Percentiles rank a stretch among this genome's conserved stretches.
phyloP scores from a whole-genome alignment of 306 rosid species.

The Rubus parviflorus region DNA sequence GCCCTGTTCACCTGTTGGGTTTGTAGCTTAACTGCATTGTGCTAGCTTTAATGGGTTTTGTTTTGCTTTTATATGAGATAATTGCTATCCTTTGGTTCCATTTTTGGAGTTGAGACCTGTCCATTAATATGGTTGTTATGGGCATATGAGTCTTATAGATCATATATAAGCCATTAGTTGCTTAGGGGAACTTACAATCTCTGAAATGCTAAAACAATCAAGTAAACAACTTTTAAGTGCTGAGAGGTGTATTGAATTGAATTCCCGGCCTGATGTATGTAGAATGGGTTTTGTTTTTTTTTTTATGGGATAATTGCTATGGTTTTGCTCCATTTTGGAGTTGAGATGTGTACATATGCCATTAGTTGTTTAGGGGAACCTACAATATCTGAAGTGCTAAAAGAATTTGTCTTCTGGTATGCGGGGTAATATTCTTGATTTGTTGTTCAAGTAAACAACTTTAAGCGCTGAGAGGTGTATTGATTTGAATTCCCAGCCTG shows the following conservation, averaged over 20 bases:
- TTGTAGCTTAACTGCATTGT: not conserved
- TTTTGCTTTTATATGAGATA: not conserved
- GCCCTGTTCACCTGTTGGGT: not conserved
- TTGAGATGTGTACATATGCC: not conserved
- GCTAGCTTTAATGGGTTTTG: not conserved
- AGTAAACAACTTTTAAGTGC: not conserved
- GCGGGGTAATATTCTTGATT: not conserved
- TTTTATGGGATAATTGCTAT: not conserved
- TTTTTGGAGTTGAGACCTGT: not conserved
- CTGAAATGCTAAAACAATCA: not conserved
- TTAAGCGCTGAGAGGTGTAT: constrained; percentile 30
- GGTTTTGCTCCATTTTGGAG: not conserved
- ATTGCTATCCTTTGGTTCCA: not conserved
- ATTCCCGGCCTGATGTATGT: not conserved
- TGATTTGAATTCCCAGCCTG: constrained; percentile 61
- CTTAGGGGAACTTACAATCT: not conserved
- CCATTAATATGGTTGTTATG: not conserved
- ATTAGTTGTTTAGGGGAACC: not conserved
- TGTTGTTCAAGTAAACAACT: not conserved
- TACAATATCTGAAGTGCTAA: not conserved
- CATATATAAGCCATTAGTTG: not conserved
- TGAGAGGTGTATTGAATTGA: not conserved
- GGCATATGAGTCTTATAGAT: not conserved
- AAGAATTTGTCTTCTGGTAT: not conserved
- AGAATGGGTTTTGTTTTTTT: not conserved